Conservation (phyloP, 2,329 filamentous ascomycete genomes). For the Botrytis galanthina region DNA sequence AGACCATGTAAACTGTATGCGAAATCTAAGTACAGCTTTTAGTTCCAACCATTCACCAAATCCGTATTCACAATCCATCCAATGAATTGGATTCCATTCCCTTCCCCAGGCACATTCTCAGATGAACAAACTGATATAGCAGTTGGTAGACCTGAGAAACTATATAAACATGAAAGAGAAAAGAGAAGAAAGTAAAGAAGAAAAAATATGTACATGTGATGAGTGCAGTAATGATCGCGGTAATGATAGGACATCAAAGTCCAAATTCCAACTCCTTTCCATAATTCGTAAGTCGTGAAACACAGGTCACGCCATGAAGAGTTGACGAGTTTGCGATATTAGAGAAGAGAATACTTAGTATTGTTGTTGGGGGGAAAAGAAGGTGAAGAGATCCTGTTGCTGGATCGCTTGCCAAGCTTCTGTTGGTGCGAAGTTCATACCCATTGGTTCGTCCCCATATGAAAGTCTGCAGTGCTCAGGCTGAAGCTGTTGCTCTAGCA, state of each 20-base stretch:
- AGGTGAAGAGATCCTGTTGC: background rate
- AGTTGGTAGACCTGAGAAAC: background rate
- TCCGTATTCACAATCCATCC: background rate
- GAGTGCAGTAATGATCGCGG: background rate
- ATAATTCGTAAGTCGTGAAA: background rate
- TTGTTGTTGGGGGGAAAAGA: background rate
- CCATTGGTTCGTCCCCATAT: background rate
- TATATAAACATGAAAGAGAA: background rate
- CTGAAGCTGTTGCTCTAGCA: background rate
- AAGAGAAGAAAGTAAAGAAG: background rate
- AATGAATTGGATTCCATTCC: background rate
- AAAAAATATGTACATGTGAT: background rate
- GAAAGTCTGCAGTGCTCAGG: background rate
- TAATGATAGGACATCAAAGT: background rate
- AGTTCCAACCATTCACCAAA: constrained; percentile 3
- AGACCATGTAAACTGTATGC: background rate
- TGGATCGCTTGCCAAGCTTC: background rate
- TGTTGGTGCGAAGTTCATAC: background rate
- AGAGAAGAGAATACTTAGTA: background rate
- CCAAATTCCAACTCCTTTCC: background rate
- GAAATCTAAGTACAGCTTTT: constrained; percentile 4
- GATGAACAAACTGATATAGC: background rate
- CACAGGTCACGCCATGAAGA: background rate
- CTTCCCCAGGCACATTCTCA: too few relatives aligned
- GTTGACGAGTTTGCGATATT: background rate